Conservation (phyloP, 257 asterid genomes). For the Striga asiatica region DNA sequence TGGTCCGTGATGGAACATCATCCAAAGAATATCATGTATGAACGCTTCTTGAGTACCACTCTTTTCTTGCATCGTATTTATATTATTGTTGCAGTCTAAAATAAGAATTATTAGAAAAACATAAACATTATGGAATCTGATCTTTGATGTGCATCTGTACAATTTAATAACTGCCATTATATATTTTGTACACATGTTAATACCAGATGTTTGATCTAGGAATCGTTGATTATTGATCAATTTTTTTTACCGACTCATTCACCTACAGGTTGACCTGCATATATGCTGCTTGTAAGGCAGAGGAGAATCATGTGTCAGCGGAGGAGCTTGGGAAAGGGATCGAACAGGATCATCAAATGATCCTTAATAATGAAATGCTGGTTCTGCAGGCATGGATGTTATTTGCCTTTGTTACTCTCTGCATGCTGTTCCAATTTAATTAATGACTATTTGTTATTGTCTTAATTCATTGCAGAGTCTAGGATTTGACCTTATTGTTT, state of each 20-base stretch:
- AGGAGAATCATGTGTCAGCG: constrained; percentile 97
- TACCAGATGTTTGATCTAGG: neutral
- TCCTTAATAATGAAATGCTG: constrained; percentile 85
- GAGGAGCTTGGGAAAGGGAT: constrained; percentile 99
- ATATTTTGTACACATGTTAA: neutral
- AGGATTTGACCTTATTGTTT: constrained; percentile 91
- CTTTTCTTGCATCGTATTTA: constrained; percentile 6
- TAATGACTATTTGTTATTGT: neutral
- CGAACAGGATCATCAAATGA: constrained; percentile 82
- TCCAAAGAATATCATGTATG: constrained; percentile 88
- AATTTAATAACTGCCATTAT: neutral
- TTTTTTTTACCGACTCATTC: no score
- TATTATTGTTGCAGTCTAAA: neutral
- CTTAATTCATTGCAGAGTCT: constrained; percentile 57
- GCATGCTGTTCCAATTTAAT: constrained; percentile 8
- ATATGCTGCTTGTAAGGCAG: constrained; percentile 94
- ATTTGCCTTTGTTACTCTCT: neutral
- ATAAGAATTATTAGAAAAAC: neutral
- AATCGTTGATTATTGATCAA: neutral
- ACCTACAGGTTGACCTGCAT: constrained; percentile 95
- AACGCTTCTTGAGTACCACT: constrained; percentile 14
- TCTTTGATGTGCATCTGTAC: neutral
- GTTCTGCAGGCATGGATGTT: constrained; percentile 70
- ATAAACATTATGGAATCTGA: neutral
- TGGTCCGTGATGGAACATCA: constrained; percentile 99